Percentiles rank a stretch among this genome's conserved stretches.
Evolutionary conservation across 2,329 filamentous ascomycete species (phyloP).

Genomic region (Ascochyta pisi): DNA sequence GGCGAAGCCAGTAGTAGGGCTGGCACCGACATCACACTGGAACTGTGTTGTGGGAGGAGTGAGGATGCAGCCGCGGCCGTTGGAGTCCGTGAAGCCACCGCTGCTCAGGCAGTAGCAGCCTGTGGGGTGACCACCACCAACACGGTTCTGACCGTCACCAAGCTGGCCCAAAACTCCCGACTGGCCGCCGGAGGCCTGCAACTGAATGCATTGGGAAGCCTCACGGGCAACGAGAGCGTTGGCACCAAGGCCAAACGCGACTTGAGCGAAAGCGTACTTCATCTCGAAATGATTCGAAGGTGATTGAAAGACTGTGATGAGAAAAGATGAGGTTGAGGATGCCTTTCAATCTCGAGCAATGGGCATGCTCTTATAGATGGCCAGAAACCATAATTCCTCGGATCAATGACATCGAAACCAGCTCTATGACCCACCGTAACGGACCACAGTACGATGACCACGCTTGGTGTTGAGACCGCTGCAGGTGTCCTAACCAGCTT

Average conservation of each 20-base stretch:
- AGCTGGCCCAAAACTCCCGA: conserved; percentile 66
- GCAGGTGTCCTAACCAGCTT: conserved; percentile 4
- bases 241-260: conserved; percentile 31
- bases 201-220: conserved; percentile 26
- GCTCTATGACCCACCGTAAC: neutral
- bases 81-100: conserved; percentile 59
- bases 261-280: conserved; percentile 31
- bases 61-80: conserved; percentile 67
- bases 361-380: neutral
- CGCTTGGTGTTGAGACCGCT: conserved; percentile 12
- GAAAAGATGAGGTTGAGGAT: neutral
- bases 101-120: conserved; percentile 63
- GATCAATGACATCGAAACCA: conserved; percentile 12
- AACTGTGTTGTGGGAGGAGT: conserved; percentile 66
- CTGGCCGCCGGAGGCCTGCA: conserved; percentile 34
- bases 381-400: neutral
- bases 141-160: conserved; percentile 66
- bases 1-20: conserved; percentile 60
- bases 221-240: conserved; percentile 32
- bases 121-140: conserved; percentile 58
- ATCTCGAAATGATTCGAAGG: conserved; percentile 18
- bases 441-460: conserved; percentile 1
- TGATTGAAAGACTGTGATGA: conserved; percentile 4
- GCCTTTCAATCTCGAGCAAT: neutral
- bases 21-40: conserved; percentile 65